Evolutionary conservation across 805 yeast genomes (phyloP).

Genomic region (Saturnispora saitoi): DNA sequence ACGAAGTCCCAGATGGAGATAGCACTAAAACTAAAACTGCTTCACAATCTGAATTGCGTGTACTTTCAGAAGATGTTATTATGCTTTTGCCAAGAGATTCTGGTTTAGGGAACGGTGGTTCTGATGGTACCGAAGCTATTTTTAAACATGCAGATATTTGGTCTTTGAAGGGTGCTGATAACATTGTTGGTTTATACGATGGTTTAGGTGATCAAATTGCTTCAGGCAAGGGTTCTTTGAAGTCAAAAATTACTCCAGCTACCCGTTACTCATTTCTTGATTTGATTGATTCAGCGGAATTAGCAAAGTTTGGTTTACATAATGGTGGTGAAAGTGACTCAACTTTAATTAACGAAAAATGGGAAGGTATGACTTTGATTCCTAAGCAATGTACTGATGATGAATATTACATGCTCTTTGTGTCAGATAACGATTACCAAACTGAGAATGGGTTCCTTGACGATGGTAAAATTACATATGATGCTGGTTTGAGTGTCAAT

Average conservation of each 20-base stretch:
- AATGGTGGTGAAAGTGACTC: constrained; percentile 26
- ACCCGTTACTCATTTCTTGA: constrained; percentile 23
- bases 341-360: constrained; percentile 25
- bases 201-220: constrained; percentile 21
- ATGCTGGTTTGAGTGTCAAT: constrained; percentile 24
- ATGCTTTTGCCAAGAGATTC: constrained; percentile 27
- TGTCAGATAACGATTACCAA: constrained; percentile 26
- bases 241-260: constrained; percentile 20
- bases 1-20: constrained; percentile 13
- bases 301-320: constrained; percentile 26
- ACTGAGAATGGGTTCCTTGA: constrained; percentile 26
- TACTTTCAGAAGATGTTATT: constrained; percentile 22
- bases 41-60: constrained; percentile 26
- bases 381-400: constrained; percentile 26
- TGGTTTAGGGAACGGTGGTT: constrained; percentile 20
- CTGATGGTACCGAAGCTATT: constrained; percentile 18
- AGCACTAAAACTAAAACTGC: constrained; percentile 21
- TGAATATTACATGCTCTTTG: constrained; percentile 23
- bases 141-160: constrained; percentile 26
- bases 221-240: constrained; percentile 17
- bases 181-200: constrained; percentile 25
- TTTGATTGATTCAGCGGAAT: constrained; percentile 20
- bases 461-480: constrained; percentile 20
- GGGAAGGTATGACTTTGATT: constrained; percentile 28
- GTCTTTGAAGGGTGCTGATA: constrained; percentile 23